Evolutionary conservation across 2,329 filamentous ascomycete genomes (phyloP), one percentile per base, ranked within the genome.

Genomic region (Monosporascus ibericus): DNA sequence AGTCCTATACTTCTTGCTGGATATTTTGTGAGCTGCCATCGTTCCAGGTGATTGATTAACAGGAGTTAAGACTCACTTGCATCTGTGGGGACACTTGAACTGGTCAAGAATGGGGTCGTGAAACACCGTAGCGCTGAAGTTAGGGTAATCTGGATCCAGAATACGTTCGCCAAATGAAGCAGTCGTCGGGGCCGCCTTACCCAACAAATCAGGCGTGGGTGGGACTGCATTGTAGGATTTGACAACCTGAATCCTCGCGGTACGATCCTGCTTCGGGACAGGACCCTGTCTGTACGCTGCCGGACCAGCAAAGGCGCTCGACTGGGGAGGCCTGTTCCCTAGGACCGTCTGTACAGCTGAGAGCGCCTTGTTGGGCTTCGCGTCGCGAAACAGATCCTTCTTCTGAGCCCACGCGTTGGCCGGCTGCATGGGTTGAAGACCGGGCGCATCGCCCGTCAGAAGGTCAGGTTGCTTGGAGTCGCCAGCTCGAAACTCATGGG

Each of bases 51-150:
- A 5, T 17, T 18, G 22, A 11, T 25, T 2, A 20, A 17, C 20
- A 47, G 37, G 48, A 37, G 39, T 27, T 39, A 7, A 37, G 9
- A 66, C 72, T 70, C 70, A 80, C 74, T 69, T 67, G 74, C 84
- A 86, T 3, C 64, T 58, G 51, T 78, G 74, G 0, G 82, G 83
- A 51, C 84, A 87, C 50, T 66, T 70, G 67, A 74, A 87, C 48
- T 68, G 71, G 46, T 68, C 63, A 1, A 71, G 67, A 30, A 73
- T 64, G 0, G 65, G 49, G 40, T 76, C 68, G 51, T 63, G 74
- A 68, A 82, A 85, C 6, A 68, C 66, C 2, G 70, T 65, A 1
- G 72, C 65, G 42, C 77, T 72, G 65, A 80, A 85, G 9, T 70
- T 66, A 0, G 65, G 65, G 48, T 74, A 70, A 4, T 70, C 57